Conservation (phyloP, 2,329 filamentous ascomycete genomes). For the Pleurostoma richardsiae region DNA sequence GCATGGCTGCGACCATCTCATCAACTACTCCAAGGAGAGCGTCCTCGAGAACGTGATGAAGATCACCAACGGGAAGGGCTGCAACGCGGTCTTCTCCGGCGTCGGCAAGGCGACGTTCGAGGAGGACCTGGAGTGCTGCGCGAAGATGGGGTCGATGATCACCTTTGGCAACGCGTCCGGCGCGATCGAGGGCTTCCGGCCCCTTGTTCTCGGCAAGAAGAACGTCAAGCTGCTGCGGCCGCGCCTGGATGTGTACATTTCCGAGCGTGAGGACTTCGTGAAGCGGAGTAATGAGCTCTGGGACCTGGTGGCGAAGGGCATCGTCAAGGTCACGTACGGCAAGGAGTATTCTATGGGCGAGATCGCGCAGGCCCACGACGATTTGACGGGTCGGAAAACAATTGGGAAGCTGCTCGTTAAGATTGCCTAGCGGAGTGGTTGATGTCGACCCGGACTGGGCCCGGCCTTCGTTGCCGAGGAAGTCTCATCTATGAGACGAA, state of each 20-base stretch:
- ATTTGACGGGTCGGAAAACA: constrained; percentile 7
- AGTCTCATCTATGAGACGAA: too few relatives aligned
- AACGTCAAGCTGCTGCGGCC: constrained; percentile 61
- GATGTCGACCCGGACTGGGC: too few relatives aligned
- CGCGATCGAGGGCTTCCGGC: constrained; percentile 50
- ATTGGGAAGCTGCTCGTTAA: constrained; percentile 12
- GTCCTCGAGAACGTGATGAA: constrained; percentile 56
- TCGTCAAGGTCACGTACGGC: constrained; percentile 9
- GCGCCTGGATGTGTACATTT: constrained; percentile 57
- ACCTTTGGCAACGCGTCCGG: constrained; percentile 63
- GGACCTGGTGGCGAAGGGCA: constrained; percentile 10
- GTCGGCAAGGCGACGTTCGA: constrained; percentile 68
- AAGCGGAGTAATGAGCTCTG: constrained; percentile 9
- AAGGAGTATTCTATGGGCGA: constrained; percentile 10
- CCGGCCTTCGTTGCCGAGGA: too few relatives aligned
- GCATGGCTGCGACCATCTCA: constrained; percentile 66
- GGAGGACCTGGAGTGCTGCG: constrained; percentile 34
- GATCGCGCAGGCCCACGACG: constrained; percentile 9
- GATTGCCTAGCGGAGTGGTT: constrained; percentile 1
- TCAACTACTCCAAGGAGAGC: constrained; percentile 63
- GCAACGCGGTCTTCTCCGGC: constrained; percentile 75
- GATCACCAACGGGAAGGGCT: constrained; percentile 68
- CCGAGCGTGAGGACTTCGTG: constrained; percentile 53
- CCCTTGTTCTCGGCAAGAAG: constrained; percentile 49
- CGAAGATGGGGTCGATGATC: constrained; percentile 55